Conservation (phyloP, 2,329 filamentous ascomycete genomes). For the Cladosporium colombiae region DNA sequence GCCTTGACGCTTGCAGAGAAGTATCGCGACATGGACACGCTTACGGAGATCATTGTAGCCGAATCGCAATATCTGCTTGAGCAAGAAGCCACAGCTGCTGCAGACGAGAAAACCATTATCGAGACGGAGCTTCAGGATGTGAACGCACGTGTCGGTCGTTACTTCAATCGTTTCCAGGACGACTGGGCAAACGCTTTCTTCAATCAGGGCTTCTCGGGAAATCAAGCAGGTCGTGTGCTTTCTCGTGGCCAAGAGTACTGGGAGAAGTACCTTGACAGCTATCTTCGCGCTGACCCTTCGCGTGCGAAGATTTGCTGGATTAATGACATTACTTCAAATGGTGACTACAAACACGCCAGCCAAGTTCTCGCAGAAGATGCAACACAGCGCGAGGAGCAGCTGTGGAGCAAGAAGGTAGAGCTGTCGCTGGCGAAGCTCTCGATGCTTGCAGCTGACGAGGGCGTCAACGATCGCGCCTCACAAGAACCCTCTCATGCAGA, state of each 20-base stretch:
- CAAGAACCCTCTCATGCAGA: constrained; percentile 9
- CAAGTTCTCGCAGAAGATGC: constrained; percentile 71
- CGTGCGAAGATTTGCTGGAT: constrained; percentile 89
- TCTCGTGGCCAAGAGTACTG: constrained; percentile 65
- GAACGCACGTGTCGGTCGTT: constrained; percentile 45
- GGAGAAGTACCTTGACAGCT: constrained; percentile 72
- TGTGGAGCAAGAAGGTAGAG: constrained; percentile 94
- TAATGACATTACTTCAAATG: constrained; percentile 79
- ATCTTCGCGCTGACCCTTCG: constrained; percentile 69
- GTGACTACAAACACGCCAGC: constrained; percentile 73
- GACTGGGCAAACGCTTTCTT: constrained; percentile 77
- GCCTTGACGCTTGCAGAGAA: constrained; percentile 64
- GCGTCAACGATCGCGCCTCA: constrained; percentile 20
- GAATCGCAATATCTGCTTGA: constrained; percentile 44
- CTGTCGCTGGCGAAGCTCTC: constrained; percentile 84
- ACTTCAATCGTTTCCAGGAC: constrained; percentile 66
- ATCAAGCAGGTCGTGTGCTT: constrained; percentile 59
- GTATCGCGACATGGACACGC: constrained; percentile 62
- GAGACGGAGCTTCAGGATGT: constrained; percentile 48
- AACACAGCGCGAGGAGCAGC: constrained; percentile 68
- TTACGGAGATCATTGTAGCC: constrained; percentile 55
- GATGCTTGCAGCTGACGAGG: constrained; percentile 61
- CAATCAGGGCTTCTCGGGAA: constrained; percentile 70
- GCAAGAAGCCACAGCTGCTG: constrained; percentile 5
- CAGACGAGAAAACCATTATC: constrained; percentile 40